These are phyloP conservation scores for Mycena rosella DNA, from an alignment of 768 basidiomycete species.

Conservation along the genomic window DNA sequence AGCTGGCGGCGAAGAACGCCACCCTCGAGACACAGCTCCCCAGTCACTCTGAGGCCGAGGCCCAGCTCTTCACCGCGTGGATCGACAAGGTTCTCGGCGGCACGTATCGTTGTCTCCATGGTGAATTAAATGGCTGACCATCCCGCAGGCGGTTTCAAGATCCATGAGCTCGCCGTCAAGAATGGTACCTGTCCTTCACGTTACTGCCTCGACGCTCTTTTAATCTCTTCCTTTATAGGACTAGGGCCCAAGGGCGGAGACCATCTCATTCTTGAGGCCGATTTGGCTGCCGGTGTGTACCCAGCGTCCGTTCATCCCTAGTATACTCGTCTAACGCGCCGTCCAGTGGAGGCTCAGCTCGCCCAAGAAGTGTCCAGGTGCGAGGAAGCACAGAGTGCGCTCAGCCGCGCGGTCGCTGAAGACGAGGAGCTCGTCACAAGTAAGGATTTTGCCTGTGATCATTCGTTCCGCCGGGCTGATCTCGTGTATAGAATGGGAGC, in stretches of 20 bases:
- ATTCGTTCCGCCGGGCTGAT: background rate
- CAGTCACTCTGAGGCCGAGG: background rate
- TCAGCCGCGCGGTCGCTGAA: slow-evolving; percentile 6
- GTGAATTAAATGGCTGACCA: background rate
- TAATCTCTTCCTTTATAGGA: background rate
- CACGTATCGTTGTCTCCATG: background rate
- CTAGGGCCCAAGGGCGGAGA: slow-evolving; percentile 3
- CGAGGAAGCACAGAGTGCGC: slow-evolving; percentile 5
- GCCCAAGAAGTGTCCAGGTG: background rate
- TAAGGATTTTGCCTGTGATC: background rate
- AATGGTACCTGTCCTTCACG: background rate
- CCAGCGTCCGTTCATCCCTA: background rate
- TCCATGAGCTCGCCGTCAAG: background rate
- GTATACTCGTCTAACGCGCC: background rate
- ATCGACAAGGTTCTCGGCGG: background rate
- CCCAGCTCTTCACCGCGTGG: slow-evolving; percentile 12
- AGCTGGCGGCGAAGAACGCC: slow-evolving; percentile 2
- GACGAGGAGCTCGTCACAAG: slow-evolving; percentile 7
- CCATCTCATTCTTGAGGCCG: slow-evolving; percentile 7
- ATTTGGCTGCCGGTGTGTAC: slow-evolving; percentile 10
- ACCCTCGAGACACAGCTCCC: slow-evolving; percentile 3
- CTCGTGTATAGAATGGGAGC: background rate
- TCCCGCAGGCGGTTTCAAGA: background rate
- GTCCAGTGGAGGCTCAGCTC: slow-evolving; percentile 6
- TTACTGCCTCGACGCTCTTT: background rate